These are phyloP conservation scores for Curvularia sp. DNA, from an alignment of 2,329 filamentous ascomycete genomes.

Conservation along the genomic window DNA sequence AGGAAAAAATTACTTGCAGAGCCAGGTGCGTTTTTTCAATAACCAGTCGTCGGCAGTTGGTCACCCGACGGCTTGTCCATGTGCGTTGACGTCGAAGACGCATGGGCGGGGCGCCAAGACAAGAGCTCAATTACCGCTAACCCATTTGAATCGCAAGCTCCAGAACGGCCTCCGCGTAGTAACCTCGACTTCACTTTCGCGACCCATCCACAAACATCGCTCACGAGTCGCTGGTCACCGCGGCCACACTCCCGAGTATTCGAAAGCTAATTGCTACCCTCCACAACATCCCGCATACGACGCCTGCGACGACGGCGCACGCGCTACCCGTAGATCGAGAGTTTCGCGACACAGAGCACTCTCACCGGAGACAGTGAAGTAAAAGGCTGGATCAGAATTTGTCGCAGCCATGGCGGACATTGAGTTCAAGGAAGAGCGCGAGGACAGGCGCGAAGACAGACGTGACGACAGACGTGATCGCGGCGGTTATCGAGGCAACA, in stretches of 20 bases:
- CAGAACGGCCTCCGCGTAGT: conserved; percentile 21
- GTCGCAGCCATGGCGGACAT: conserved; percentile 39
- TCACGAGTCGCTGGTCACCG: conserved; percentile 16
- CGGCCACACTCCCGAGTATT: conserved; percentile 4
- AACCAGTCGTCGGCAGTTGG: not conserved
- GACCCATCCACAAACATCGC: conserved; percentile 25
- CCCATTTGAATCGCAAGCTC: conserved; percentile 17
- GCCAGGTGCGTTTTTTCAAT: not conserved
- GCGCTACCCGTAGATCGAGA: conserved; percentile 8
- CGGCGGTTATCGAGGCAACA: conserved; percentile 37
- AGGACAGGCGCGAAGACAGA: conserved; percentile 35
- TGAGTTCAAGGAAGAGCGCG: conserved; percentile 40
- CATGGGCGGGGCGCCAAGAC: conserved; percentile 22
- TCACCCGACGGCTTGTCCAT: conserved; percentile 6
- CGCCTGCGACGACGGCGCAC: conserved; percentile 11
- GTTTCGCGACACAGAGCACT: conserved; percentile 13
- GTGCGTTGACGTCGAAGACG: conserved; percentile 9
- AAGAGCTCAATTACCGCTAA: conserved; percentile 21
- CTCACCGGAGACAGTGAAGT: conserved; percentile 19
- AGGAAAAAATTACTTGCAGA: not conserved
- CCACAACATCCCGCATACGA: not conserved
- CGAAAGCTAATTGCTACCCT: conserved; percentile 9
- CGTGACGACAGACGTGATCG: conserved; percentile 36
- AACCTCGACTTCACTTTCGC: conserved; percentile 23
- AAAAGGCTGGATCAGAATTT: conserved; percentile 20